phyloP scores from a whole-genome alignment of 768 basidiomycete species.

The Leccinum sublutescens region DNA sequence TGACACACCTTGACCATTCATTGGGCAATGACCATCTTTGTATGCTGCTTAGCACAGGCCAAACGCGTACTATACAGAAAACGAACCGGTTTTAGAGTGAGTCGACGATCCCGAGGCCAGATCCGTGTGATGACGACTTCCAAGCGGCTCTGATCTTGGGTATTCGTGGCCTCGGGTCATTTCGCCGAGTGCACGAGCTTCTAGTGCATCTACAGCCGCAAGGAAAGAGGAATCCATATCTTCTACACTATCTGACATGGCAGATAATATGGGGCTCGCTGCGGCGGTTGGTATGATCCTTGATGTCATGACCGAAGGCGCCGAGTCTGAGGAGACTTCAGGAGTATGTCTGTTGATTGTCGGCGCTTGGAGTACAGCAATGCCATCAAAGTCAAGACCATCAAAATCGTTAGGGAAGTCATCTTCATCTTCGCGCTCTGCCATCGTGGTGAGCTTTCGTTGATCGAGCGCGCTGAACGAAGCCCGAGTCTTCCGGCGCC shows the following conservation, averaged over 20 bases:
- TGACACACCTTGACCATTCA: slow-evolving; percentile 11
- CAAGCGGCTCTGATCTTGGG: neutral
- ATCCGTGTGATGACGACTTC: neutral
- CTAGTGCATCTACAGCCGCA: slow-evolving; percentile 46
- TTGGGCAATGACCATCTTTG: slow-evolving; percentile 8
- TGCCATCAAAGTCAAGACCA: slow-evolving; percentile 44
- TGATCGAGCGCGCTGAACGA: neutral
- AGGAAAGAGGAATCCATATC: slow-evolving; percentile 29
- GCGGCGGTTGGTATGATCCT: neutral
- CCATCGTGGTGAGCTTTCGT: slow-evolving; percentile 19
- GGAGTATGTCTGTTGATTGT: neutral
- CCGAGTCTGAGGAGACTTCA: neutral
- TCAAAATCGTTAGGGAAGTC: slow-evolving; percentile 59
- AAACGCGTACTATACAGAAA: neutral
- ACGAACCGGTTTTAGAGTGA: slow-evolving; percentile 7
- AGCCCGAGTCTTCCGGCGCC: neutral
- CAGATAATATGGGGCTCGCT: slow-evolving; percentile 15
- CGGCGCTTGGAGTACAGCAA: slow-evolving; percentile 31
- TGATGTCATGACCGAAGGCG: neutral
- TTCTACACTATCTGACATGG: slow-evolving; percentile 7
- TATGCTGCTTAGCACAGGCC: neutral
- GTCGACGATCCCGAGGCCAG: neutral
- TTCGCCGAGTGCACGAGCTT: slow-evolving; percentile 32
- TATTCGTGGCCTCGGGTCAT: slow-evolving; percentile 10
- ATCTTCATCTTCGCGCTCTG: slow-evolving; percentile 36